Conservation (phyloP, 805 yeast species). For the Candida nitratophila region DNA sequence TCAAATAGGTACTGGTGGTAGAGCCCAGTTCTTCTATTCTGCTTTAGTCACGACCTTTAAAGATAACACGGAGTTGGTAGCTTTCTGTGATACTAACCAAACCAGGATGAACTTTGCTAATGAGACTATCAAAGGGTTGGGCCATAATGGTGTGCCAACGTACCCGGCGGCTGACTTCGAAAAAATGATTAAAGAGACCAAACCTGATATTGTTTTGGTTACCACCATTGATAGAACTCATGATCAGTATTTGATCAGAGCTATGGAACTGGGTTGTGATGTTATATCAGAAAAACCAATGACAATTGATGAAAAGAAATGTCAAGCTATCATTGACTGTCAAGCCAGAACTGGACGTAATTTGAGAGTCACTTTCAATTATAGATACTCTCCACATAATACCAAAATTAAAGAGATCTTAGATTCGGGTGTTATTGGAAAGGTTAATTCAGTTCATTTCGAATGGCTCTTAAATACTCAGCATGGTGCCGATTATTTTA, state of each 20-base stretch:
- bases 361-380: slow-evolving; percentile 3
- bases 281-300: slow-evolving; percentile 3
- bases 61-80: slow-evolving; percentile 1
- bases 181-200: slow-evolving; percentile 1
- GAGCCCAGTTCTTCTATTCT: slow-evolving; percentile 2
- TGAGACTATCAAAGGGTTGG: background rate
- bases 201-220: slow-evolving; percentile 3
- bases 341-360: slow-evolving; percentile 3
- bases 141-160: background rate
- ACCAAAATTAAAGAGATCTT: slow-evolving; percentile 2
- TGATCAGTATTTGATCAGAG: slow-evolving; percentile 2
- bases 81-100: slow-evolving; percentile 2
- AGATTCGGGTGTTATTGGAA: slow-evolving; percentile 3
- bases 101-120: slow-evolving; percentile 2
- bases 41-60: slow-evolving; percentile 3
- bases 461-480: slow-evolving; percentile 3
- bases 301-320: slow-evolving; percentile 1
- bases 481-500: slow-evolving; percentile 4
- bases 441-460: slow-evolving; percentile 2
- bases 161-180: slow-evolving; percentile 1
- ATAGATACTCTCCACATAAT: slow-evolving; percentile 3
- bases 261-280: slow-evolving; percentile 4
- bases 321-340: slow-evolving; percentile 1
- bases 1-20: slow-evolving; percentile 3
- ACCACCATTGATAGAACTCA: slow-evolving; percentile 3